These are phyloP conservation scores for Middelhovenomyces tepae DNA, from an alignment of 805 yeast genomes.

Conservation along the genomic window DNA sequence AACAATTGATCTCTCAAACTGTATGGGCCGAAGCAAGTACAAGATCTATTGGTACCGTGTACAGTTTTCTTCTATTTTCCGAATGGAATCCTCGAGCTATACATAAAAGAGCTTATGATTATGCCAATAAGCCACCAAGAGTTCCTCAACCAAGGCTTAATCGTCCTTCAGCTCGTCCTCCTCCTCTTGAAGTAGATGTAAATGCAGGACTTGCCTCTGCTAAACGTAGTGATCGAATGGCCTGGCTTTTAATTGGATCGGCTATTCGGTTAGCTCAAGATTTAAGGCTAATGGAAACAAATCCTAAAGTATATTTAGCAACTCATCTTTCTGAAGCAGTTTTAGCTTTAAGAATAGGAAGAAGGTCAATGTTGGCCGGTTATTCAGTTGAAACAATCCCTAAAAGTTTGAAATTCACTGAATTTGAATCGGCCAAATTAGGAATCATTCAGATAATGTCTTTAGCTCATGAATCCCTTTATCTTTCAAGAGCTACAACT, in stretches of 20 bases:
- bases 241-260: slow-evolving; percentile 88
- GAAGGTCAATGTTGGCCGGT: slow-evolving; percentile 68
- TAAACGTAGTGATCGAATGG: slow-evolving; percentile 80
- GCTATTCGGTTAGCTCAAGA: slow-evolving; percentile 83
- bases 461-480: slow-evolving; percentile 75
- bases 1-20: slow-evolving; percentile 68
- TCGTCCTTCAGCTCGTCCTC: slow-evolving; percentile 2
- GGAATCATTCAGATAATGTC: slow-evolving; percentile 73
- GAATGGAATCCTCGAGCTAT: slow-evolving; percentile 97
- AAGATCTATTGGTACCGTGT: slow-evolving; percentile 75
- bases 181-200: slow-evolving; percentile 35
- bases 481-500: slow-evolving; percentile 39
- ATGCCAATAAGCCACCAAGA: slow-evolving; percentile 32
- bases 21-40: slow-evolving; percentile 94
- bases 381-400: slow-evolving; percentile 47
- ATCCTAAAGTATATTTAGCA: slow-evolving; percentile 68
- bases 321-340: slow-evolving; percentile 78
- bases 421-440: slow-evolving; percentile 63
- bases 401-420: slow-evolving; percentile 43
- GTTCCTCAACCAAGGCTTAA: slow-evolving; percentile 7
- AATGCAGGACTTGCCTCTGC: slow-evolving; percentile 75
- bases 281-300: slow-evolving; percentile 67
- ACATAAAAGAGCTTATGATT: slow-evolving; percentile 80
- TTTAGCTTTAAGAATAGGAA: slow-evolving; percentile 71
- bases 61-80: slow-evolving; percentile 74